These are phyloP conservation scores for Aegilops speltoides DNA, from an alignment of 176 grass and related monocot species.

Conservation along the genomic window DNA sequence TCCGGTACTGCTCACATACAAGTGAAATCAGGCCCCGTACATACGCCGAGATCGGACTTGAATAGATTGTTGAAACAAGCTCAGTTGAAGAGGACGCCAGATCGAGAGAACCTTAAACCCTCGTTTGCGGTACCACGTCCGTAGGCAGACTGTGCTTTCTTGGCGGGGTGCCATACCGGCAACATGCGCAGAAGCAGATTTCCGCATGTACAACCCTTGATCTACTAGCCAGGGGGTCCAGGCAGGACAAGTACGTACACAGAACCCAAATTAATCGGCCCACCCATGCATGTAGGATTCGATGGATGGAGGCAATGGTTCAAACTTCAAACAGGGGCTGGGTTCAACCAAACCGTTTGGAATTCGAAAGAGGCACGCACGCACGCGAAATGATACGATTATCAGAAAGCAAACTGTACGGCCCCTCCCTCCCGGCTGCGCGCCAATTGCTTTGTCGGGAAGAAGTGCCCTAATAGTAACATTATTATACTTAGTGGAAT, in stretches of 20 bases:
- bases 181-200: neutral
- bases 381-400: neutral
- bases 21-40: neutral
- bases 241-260: too few species aligned
- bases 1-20: neutral
- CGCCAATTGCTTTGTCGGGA: conserved; percentile 44
- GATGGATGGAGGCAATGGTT: neutral
- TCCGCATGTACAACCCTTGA: too few species aligned
- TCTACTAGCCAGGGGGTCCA: too few species aligned
- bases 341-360: neutral
- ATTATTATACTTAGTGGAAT: neutral
- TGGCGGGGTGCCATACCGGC: too few species aligned
- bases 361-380: neutral
- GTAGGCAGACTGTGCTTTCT: too few species aligned
- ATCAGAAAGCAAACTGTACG: neutral
- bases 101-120: too few species aligned
- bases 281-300: too few species aligned
- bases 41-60: neutral
- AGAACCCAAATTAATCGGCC: neutral
- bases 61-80: neutral
- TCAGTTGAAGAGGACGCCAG: neutral
- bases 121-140: too few species aligned
- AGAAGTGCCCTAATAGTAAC: neutral
- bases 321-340: neutral
- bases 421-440: neutral